Evolutionary conservation across 257 asterid species (phyloP).

Genomic region (Lycium barbarum): DNA sequence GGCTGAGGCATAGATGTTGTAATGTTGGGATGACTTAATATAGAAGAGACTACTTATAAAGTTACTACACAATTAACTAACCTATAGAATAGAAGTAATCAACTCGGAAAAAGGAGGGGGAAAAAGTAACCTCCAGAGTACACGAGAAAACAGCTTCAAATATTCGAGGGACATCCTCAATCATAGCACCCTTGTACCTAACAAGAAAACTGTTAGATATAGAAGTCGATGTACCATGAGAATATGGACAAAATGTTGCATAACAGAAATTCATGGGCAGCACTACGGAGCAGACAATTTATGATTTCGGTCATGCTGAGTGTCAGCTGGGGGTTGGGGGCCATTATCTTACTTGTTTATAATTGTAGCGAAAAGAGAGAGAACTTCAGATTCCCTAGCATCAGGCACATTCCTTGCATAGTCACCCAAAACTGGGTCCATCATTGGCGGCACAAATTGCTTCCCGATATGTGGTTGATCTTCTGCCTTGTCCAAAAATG

Average conservation of each 20-base stretch:
- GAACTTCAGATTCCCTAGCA: slow-evolving; percentile 99
- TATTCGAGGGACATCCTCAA: slow-evolving; percentile 93
- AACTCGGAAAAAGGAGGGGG: not conserved
- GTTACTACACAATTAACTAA: not conserved
- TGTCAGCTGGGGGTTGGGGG: slow-evolving; percentile 6
- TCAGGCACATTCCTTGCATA: slow-evolving; percentile 96
- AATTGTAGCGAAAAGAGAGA: slow-evolving; percentile 95
- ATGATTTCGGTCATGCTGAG: not conserved
- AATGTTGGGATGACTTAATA: not conserved
- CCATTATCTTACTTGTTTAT: slow-evolving; percentile 79
- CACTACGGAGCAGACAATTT: not conserved
- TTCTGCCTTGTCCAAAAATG: slow-evolving; percentile 96
- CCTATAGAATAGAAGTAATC: not conserved
- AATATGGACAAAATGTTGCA: not conserved
- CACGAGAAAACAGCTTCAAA: slow-evolving; percentile 98
- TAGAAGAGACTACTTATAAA: not conserved
- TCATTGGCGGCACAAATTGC: slow-evolving; percentile 97
- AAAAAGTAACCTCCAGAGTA: slow-evolving; percentile 78
- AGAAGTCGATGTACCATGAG: not conserved
- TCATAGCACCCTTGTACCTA: slow-evolving; percentile 91
- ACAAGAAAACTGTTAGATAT: slow-evolving; percentile 27
- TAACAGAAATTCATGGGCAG: not conserved
- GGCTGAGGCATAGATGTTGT: not conserved
- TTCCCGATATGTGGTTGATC: slow-evolving; percentile 89
- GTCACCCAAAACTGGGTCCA: slow-evolving; percentile 97